Evolutionary conservation across 2,329 filamentous ascomycete species (phyloP), one percentile per base, ranked within the genome.

Genomic region (Coleophoma cylindrospora): DNA sequence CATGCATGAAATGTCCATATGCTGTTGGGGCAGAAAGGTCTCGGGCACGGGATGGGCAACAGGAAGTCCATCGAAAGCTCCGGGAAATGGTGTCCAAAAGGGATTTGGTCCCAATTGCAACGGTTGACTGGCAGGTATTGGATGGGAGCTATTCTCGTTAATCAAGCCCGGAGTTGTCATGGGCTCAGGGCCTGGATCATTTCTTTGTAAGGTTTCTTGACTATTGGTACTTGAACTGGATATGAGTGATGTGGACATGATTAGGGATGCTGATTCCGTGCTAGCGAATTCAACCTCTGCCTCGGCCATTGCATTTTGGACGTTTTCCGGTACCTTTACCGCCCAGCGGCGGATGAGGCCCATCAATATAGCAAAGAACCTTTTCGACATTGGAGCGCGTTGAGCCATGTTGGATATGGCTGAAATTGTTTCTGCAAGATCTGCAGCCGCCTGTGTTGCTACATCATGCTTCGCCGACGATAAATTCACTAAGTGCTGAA

Each of bases 31-130:
- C 14, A 44, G 40, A 12, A 41, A 13, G 11, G 15, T 13, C 21
- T 50, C 43, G 14, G 36, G 33, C 37, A 33, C 43, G 46, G 37
- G 10, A 17, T 44, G 27, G 7, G 37, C 50, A 2, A 58, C 17
- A 2, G 54, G 56, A 6, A 58, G 32, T 8, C 52, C 52, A 27
- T 58, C 54, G 5, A 40, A 34, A 9, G 17, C 17, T 11, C 48
- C 47, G 2, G 54, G 52, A 34, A 57, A 58, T 7, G 56, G 56
- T 11, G 52, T 57, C 52, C 54, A 58, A 38, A 51, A 55, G 21
- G 41, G 41, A 27, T 33, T 44, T 22, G 19, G 41, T 21, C 13
- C 14, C 3, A 50, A 32, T 12, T 53, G 41, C 10, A 50, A 41
- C 13, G 27, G 21, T 12, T 48, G 21, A 11, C 34, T 17, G 34